Evolutionary conservation across 2,329 filamentous ascomycete genomes (phyloP).

Genomic region (Thermothelomyces thermophilus): DNA sequence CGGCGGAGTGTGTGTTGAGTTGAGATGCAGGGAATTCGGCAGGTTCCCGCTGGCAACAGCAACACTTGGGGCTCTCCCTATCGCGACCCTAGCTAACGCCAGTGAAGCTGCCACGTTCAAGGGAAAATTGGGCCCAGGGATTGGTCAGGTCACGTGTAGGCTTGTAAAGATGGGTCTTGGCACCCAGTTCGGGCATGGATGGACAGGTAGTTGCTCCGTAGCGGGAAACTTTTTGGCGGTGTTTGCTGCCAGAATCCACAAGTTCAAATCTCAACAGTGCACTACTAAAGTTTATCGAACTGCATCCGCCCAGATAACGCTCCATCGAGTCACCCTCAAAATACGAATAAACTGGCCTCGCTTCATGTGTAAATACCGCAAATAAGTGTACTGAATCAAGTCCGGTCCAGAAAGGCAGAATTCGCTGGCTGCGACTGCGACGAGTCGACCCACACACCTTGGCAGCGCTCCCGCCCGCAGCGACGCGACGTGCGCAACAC

Average conservation of each 20-base stretch:
- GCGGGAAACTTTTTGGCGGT: slow-evolving; percentile 3
- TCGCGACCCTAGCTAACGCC: slow-evolving; percentile 18
- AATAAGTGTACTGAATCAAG: slow-evolving; percentile 4
- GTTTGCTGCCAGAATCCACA: slow-evolving; percentile 7
- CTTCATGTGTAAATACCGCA: not conserved
- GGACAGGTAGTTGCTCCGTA: too few species aligned
- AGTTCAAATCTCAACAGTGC: slow-evolving; percentile 6
- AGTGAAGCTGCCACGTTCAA: slow-evolving; percentile 49
- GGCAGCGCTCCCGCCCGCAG: slow-evolving; percentile 1
- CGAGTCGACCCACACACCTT: slow-evolving; percentile 2
- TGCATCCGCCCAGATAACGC: not conserved
- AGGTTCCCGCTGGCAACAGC: not conserved
- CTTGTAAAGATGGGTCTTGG: not conserved
- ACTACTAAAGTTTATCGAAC: not conserved
- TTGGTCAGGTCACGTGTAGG: slow-evolving; percentile 19
- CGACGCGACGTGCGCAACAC: slow-evolving; percentile 15
- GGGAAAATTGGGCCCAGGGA: slow-evolving; percentile 29
- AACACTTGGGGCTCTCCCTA: slow-evolving; percentile 10
- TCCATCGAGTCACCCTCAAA: not conserved
- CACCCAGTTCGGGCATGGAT: not conserved
- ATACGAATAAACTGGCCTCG: not conserved
- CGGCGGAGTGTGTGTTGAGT: not conserved
- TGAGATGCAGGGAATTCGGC: slow-evolving; percentile 17
- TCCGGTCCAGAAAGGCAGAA: not conserved
- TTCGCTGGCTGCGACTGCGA: slow-evolving; percentile 1